Conservation (phyloP, 148 eudicot genomes). For the Cornus controversa region DNA sequence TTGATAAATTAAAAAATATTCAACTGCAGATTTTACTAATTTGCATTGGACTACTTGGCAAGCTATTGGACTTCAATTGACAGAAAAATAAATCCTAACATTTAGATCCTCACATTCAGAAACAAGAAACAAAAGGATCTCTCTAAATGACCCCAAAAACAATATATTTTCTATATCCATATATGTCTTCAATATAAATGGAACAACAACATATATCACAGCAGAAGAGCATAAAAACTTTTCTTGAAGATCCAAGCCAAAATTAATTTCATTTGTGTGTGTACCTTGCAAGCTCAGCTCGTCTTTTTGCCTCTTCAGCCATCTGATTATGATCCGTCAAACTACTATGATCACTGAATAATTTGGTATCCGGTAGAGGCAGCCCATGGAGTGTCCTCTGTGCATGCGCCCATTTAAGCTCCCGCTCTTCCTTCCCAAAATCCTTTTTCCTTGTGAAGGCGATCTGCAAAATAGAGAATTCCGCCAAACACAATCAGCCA, state of each 20-base stretch:
- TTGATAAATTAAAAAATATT: too few relatives aligned
- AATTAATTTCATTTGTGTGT: neutral
- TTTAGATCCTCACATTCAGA: too few relatives aligned
- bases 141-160: too few relatives aligned
- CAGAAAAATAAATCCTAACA: too few relatives aligned
- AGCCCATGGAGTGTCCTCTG: slow-evolving; percentile 44
- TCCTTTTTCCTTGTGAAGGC: slow-evolving; percentile 43
- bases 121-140: too few relatives aligned
- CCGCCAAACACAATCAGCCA: neutral
- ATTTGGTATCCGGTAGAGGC: slow-evolving; percentile 35
- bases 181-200: neutral
- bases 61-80: too few relatives aligned
- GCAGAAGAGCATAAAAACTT: neutral
- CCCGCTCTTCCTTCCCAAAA: slow-evolving; percentile 42
- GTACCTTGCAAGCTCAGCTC: slow-evolving; percentile 47
- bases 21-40: too few relatives aligned
- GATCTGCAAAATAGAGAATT: slow-evolving; percentile 16
- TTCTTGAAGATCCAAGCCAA: neutral
- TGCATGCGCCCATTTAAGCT: slow-evolving; percentile 41
- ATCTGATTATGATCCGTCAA: slow-evolving; percentile 34
- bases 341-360: slow-evolving; percentile 24
- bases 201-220: neutral
- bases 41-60: too few relatives aligned
- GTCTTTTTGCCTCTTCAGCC: slow-evolving; percentile 48
- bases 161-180: too few relatives aligned